Conservation (phyloP, 1,284 basidiomycete species). For the Inonotus hispidus region DNA sequence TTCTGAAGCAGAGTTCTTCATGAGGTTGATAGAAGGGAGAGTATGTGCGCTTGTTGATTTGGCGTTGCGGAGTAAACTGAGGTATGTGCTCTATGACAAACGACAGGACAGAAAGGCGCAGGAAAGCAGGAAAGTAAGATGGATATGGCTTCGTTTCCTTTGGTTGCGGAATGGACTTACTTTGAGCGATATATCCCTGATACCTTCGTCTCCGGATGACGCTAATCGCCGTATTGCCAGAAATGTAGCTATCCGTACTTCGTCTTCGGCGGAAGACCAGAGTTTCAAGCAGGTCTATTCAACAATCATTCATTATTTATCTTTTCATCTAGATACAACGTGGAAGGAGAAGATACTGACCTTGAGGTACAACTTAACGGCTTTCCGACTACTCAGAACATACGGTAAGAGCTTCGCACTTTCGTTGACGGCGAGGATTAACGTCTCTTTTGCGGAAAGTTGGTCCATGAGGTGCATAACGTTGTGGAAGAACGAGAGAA, state of each 20-base stretch:
- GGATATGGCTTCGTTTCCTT: no score
- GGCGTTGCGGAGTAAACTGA: conserved; percentile 75
- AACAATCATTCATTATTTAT: background rate
- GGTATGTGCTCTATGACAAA: conserved; percentile 70
- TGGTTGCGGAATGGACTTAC: conserved; percentile 33
- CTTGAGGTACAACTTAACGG: conserved; percentile 82
- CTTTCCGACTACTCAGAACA: conserved; percentile 76
- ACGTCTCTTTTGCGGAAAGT: conserved; percentile 61
- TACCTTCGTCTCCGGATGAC: conserved; percentile 72
- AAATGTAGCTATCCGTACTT: conserved; percentile 84
- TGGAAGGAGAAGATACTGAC: conserved; percentile 30
- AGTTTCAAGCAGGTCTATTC: conserved; percentile 71
- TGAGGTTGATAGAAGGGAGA: conserved; percentile 90
- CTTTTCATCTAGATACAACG: background rate
- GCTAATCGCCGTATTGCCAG: conserved; percentile 82
- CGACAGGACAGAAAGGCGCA: background rate
- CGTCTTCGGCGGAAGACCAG: conserved; percentile 82
- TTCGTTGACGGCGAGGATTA: conserved; percentile 74
- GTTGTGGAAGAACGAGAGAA: conserved; percentile 88
- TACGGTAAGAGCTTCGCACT: conserved; percentile 87
- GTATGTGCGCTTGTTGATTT: conserved; percentile 84
- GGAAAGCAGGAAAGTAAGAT: background rate
- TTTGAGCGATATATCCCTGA: conserved; percentile 85
- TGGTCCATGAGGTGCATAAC: conserved; percentile 75
- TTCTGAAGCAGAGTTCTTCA: conserved; percentile 97